Evolutionary conservation across 2,329 filamentous ascomycete genomes (phyloP).

Genomic region (Septoria linicola): DNA sequence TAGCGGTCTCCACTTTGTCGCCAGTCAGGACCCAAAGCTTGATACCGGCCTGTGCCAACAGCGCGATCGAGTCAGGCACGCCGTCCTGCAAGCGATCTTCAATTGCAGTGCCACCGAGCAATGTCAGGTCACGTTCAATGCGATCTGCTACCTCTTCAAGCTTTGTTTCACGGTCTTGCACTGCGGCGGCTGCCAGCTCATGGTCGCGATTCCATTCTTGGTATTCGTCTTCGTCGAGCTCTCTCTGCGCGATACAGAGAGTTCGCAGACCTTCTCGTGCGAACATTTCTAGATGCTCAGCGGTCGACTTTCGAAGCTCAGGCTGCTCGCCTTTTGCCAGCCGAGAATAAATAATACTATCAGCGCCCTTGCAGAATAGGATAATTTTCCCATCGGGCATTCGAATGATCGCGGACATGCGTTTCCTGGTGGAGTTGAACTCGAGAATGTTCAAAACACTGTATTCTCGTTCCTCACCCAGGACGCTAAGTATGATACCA

Average conservation of each 20-base stretch:
- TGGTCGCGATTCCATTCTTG: conserved; percentile 80
- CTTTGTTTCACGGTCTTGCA: conserved; percentile 87
- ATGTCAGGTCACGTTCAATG: conserved; percentile 84
- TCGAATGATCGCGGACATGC: conserved; percentile 94
- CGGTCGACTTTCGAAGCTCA: conserved; percentile 78
- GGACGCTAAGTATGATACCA: conserved; percentile 79
- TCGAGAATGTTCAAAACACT: conserved; percentile 91
- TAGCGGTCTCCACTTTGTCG: conserved; percentile 98
- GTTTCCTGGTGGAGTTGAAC: conserved; percentile 94
- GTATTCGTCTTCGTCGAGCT: conserved; percentile 81
- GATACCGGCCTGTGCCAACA: conserved; percentile 90
- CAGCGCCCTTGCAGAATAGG: conserved; percentile 94
- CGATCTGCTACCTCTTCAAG: conserved; percentile 83
- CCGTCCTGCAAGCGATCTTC: conserved; percentile 96
- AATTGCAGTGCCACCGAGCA: conserved; percentile 92
- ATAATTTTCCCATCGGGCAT: conserved; percentile 91
- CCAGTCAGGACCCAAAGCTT: conserved; percentile 98
- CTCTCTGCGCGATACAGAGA: conserved; percentile 84
- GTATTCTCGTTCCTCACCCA: conserved; percentile 82
- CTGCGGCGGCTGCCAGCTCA: conserved; percentile 78
- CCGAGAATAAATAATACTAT: conserved; percentile 94
- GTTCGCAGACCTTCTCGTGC: conserved; percentile 92
- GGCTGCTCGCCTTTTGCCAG: conserved; percentile 81
- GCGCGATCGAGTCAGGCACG: conserved; percentile 89
- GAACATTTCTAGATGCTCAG: conserved; percentile 95